Evolutionary conservation across 306 rosid genomes (phyloP).

Genomic region (Cicer pinnatifidum): DNA sequence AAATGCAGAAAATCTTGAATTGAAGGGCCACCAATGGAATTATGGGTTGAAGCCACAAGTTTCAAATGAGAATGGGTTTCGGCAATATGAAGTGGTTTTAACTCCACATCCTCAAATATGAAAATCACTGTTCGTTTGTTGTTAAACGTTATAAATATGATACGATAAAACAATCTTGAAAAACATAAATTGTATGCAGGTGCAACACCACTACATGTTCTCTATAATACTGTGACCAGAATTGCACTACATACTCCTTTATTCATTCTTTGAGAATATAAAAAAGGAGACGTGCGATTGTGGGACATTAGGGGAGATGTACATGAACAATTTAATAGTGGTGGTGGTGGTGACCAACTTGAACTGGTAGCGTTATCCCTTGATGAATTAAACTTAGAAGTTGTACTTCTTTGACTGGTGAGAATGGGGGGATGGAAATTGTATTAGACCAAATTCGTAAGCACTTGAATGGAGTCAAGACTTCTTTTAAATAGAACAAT

Average conservation of each 20-base stretch:
- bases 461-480: neutral
- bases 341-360: neutral
- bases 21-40: slow-evolving; percentile 4
- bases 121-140: slow-evolving; percentile 3
- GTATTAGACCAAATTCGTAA: neutral
- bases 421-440: slow-evolving; percentile 19
- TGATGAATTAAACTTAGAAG: neutral
- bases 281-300: neutral
- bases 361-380: neutral
- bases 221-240: neutral
- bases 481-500: neutral
- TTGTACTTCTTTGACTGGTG: neutral
- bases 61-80: no score
- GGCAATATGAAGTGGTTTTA: neutral
- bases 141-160: neutral
- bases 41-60: neutral
- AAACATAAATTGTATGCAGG: neutral
- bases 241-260: neutral
- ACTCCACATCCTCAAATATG: neutral
- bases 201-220: neutral
- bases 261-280: slow-evolving; percentile 2
- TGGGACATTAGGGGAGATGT: neutral
- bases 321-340: neutral
- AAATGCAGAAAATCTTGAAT: neutral
- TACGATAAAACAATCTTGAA: neutral